A percentile compares a stretch with the other conserved stretches of the same genome.
Conservation (phyloP, 768 basidiomycete species). For the Boletus vinaceobasis region DNA sequence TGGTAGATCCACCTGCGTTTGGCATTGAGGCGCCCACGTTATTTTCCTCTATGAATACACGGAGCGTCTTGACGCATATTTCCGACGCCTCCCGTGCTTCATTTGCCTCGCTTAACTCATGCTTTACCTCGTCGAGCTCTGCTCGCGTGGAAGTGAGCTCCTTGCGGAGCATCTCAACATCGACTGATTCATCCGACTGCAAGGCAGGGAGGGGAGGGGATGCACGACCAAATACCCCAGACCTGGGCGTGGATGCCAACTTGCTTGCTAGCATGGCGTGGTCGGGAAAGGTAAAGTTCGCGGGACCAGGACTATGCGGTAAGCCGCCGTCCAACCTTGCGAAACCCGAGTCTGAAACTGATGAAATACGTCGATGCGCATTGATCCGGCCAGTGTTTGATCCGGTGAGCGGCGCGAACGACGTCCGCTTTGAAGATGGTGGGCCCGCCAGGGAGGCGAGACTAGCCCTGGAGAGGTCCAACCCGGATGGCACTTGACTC, state of each 20-base stretch:
- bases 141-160: conserved; percentile 56
- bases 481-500: conserved; percentile 46
- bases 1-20: conserved; percentile 12
- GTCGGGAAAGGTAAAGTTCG: conserved; percentile 36
- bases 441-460: conserved; percentile 39
- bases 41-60: conserved; percentile 78
- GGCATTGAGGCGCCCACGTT: conserved; percentile 46
- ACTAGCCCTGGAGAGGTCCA: conserved; percentile 56
- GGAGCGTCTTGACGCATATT: conserved; percentile 73
- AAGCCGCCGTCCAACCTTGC: conserved; percentile 34
- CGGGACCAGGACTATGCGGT: conserved; percentile 34
- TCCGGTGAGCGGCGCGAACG: conserved; percentile 71
- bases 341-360: conserved; percentile 61
- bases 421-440: conserved; percentile 63
- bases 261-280: conserved; percentile 15
- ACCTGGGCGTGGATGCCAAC: conserved; percentile 27
- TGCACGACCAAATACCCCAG: conserved; percentile 52
- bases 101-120: conserved; percentile 69
- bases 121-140: conserved; percentile 60
- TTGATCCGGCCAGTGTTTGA: conserved; percentile 41
- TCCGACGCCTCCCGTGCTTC: conserved; percentile 90
- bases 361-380: conserved; percentile 69
- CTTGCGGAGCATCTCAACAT: conserved; percentile 56
- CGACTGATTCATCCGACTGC: conserved; percentile 32
- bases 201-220: conserved; percentile 42